These are phyloP conservation scores for Hyphopichia buzzinii DNA, from an alignment of 1,139 yeast species.

Conservation along the genomic window DNA sequence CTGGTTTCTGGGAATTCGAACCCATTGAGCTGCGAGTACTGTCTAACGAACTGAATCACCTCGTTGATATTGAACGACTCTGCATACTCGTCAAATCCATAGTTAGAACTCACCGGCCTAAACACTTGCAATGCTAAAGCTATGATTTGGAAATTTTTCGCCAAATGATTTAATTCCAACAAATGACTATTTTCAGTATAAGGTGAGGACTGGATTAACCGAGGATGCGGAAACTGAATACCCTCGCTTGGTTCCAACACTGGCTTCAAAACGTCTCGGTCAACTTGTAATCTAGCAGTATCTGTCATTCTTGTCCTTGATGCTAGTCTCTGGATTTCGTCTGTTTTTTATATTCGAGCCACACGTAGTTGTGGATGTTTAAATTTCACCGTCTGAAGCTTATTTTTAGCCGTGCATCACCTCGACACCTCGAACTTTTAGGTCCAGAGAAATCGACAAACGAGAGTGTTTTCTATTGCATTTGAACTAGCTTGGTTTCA, in stretches of 20 bases:
- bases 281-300: conserved; percentile 7
- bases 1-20: conserved; percentile 13
- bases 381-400: no score
- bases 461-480: no score
- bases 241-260: conserved; percentile 1
- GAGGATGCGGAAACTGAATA: background rate
- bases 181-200: conserved; percentile 23
- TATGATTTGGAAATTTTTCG: conserved; percentile 17
- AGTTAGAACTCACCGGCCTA: conserved; percentile 12
- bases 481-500: no score
- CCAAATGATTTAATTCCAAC: conserved; percentile 17
- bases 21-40: conserved; percentile 12
- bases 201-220: conserved; percentile 23
- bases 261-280: conserved; percentile 7
- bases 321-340: no score
- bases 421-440: no score
- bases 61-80: conserved; percentile 23
- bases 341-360: no score
- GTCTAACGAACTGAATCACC: conserved; percentile 15
- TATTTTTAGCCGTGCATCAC: no score
- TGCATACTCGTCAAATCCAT: conserved; percentile 20
- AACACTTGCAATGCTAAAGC: conserved; percentile 28
- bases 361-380: no score
- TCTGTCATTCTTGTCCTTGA: no score
- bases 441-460: no score